Conservation (phyloP, 2,329 filamentous ascomycete genomes). For the Fusarium zealandicum region DNA sequence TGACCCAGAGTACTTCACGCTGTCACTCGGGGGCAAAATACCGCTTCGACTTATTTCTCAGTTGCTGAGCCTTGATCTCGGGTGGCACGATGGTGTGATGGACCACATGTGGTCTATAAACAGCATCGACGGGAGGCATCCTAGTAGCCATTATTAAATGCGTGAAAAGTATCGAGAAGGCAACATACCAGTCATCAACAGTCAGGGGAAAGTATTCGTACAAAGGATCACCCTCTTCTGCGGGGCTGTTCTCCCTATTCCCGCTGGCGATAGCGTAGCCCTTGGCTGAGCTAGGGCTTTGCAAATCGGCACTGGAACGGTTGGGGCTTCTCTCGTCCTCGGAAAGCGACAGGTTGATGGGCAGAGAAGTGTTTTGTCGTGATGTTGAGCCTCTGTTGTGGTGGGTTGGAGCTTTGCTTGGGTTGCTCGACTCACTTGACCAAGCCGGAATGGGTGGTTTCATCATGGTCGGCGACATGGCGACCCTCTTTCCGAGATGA, state of each 20-base stretch:
- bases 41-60: constrained; percentile 71
- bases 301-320: constrained; percentile 57
- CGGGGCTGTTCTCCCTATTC: constrained; percentile 63
- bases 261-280: constrained; percentile 45
- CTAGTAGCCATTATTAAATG: constrained; percentile 45
- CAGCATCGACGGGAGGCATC: constrained; percentile 88
- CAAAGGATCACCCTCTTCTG: constrained; percentile 81
- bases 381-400: constrained; percentile 31
- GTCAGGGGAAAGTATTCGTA: constrained; percentile 96
- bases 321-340: constrained; percentile 67
- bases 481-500: constrained; percentile 61
- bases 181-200: constrained; percentile 78
- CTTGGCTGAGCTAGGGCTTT: constrained; percentile 60
- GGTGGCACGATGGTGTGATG: constrained; percentile 81
- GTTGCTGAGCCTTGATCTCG: constrained; percentile 73
- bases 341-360: constrained; percentile 63
- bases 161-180: constrained; percentile 6
- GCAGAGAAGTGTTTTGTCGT: constrained; percentile 45
- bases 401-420: constrained; percentile 31
- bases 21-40: constrained; percentile 72
- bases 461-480: constrained; percentile 58
- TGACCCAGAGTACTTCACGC: neutral
- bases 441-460: constrained; percentile 64
- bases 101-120: constrained; percentile 91
- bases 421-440: constrained; percentile 46